These are phyloP conservation scores for Cryomyces antarcticus DNA, from an alignment of 495 filamentous ascomycete genomes.

Conservation along the genomic window DNA sequence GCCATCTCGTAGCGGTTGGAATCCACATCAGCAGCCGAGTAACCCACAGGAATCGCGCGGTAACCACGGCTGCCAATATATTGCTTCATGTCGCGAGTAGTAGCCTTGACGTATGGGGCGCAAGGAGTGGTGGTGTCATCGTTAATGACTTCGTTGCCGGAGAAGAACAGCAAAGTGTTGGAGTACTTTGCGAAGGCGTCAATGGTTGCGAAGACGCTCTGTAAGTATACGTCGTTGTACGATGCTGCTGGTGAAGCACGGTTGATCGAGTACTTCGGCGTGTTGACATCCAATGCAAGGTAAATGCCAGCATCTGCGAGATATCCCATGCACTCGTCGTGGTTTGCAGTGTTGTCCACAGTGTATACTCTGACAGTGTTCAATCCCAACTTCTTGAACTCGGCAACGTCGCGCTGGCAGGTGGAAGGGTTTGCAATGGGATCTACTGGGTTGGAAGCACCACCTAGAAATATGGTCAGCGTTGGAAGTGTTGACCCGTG, in stretches of 20 bases:
- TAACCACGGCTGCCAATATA: constrained; percentile 60
- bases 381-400: constrained; percentile 70
- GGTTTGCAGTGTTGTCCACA: constrained; percentile 66
- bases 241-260: constrained; percentile 50
- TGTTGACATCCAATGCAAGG: constrained; percentile 70
- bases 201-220: constrained; percentile 83
- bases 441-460: constrained; percentile 55
- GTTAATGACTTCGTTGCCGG: constrained; percentile 94
- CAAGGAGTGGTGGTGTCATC: constrained; percentile 48
- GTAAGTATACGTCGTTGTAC: constrained; percentile 83
- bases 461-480: constrained; percentile 22
- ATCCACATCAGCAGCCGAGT: constrained; percentile 74
- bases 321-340: constrained; percentile 33
- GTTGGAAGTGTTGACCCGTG: constrained; percentile 1
- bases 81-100: constrained; percentile 75
- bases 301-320: constrained; percentile 45
- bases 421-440: constrained; percentile 49
- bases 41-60: constrained; percentile 73
- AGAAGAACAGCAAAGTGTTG: constrained; percentile 91
- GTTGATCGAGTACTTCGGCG: constrained; percentile 65
- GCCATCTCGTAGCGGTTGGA: constrained; percentile 79
- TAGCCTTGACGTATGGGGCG: constrained; percentile 83
- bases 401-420: constrained; percentile 66
- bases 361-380: constrained; percentile 91
- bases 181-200: constrained; percentile 70